A percentile compares a stretch with the other conserved stretches of the same genome.
phyloP scores from a whole-genome alignment of 2,329 filamentous ascomycete genomes.

The Exophiala calicioides region DNA sequence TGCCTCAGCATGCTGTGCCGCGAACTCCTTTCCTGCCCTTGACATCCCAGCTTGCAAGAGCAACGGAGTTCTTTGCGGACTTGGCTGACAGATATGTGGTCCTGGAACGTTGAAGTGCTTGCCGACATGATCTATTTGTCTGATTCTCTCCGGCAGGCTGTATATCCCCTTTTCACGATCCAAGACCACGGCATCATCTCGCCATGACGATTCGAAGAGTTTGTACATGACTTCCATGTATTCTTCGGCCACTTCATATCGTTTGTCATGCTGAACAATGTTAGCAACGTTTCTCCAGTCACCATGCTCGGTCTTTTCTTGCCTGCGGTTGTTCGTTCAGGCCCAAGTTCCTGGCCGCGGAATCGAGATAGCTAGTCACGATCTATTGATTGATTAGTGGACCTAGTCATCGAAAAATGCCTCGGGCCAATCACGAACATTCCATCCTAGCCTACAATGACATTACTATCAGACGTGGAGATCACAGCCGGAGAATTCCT shows the following conservation, averaged over 20 bases:
- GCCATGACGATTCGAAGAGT: conserved; percentile 60
- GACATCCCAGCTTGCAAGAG: conserved; percentile 63
- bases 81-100: conserved; percentile 54
- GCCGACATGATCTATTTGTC: conserved; percentile 65
- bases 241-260: conserved; percentile 65
- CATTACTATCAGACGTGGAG: conserved; percentile 12
- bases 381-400: conserved; percentile 44
- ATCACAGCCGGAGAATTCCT: conserved; percentile 12
- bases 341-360: conserved; percentile 64
- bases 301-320: not conserved
- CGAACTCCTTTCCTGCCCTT: conserved; percentile 58
- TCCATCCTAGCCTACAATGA: conserved; percentile 51
- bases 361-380: conserved; percentile 68
- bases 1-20: conserved; percentile 59
- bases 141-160: conserved; percentile 58
- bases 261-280: conserved; percentile 57
- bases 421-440: conserved; percentile 28
- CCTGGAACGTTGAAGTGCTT: conserved; percentile 50
- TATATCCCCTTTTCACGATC: conserved; percentile 62
- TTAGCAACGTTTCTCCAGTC: not conserved
- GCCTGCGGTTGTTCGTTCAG: conserved; percentile 53
- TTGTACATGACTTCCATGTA: conserved; percentile 41
- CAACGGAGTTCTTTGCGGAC: conserved; percentile 58
- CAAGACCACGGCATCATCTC: conserved; percentile 63
- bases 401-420: conserved; percentile 11